Percentiles rank a stretch among this genome's conserved stretches.
Conservation (phyloP, 2,329 filamentous ascomycete genomes). For the Colletotrichum incanum region DNA sequence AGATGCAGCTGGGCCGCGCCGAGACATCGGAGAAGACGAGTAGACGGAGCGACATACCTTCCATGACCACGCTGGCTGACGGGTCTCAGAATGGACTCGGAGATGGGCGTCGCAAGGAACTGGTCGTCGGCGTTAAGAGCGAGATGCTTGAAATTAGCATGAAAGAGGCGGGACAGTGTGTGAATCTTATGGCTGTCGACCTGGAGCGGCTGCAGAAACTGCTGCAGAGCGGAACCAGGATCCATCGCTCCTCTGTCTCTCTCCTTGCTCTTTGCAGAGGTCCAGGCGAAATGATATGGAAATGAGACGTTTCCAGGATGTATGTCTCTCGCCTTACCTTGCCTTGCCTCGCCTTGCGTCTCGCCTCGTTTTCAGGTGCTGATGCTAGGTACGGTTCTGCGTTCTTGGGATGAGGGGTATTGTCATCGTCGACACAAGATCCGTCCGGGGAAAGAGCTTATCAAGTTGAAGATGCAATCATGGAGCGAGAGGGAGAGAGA, state of each 20-base stretch:
- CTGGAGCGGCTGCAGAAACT: constrained; percentile 67
- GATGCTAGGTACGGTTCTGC: neutral
- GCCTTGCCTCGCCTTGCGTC: constrained; percentile 5
- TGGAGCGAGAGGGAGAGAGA: neutral
- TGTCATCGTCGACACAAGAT: neutral
- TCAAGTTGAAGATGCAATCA: constrained; percentile 1
- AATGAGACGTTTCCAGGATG: neutral
- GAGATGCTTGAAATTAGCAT: constrained; percentile 63
- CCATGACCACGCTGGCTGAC: constrained; percentile 59
- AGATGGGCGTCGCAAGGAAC: constrained; percentile 74
- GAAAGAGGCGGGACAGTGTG: constrained; percentile 64
- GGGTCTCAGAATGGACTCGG: constrained; percentile 70
- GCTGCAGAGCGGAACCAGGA: constrained; percentile 46
- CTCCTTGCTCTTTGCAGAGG: neutral
- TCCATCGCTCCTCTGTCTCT: constrained; percentile 26
- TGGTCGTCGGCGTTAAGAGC: constrained; percentile 69
- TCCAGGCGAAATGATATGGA: neutral
- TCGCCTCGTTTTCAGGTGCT: constrained; percentile 6
- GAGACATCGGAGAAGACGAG: neutral
- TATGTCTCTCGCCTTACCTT: neutral
- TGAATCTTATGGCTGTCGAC: constrained; percentile 64
- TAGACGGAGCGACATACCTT: constrained; percentile 60
- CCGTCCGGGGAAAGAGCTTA: neutral
- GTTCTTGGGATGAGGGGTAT: neutral
- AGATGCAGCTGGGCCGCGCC: neutral